These are phyloP conservation scores for Dactylellina drechsleri DNA, from an alignment of 2,329 filamentous ascomycete species.

Conservation along the genomic window DNA sequence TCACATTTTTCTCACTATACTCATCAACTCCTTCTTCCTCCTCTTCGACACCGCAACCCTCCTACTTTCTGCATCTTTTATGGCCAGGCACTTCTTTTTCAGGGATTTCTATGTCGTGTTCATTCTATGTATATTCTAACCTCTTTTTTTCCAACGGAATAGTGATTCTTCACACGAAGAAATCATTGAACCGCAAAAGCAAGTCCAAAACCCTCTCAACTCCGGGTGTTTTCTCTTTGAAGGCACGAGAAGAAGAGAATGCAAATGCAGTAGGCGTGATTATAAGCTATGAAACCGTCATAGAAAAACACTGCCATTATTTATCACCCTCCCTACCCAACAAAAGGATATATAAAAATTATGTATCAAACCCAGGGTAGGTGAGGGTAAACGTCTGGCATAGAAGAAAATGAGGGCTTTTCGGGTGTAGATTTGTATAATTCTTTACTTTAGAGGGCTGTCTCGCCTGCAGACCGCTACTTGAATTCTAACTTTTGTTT, in stretches of 20 bases:
- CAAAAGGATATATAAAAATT: conserved; percentile 27
- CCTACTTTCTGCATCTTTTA: conserved; percentile 37
- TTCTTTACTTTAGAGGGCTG: conserved; percentile 4
- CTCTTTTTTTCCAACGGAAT: conserved; percentile 31
- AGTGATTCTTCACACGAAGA: conserved; percentile 35
- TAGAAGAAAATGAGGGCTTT: conserved; percentile 32
- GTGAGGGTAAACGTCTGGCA: conserved; percentile 55
- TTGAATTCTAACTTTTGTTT: conserved; percentile 30
- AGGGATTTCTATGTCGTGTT: conserved; percentile 47
- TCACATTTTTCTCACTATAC: conserved; percentile 5
- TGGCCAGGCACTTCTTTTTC: conserved; percentile 31
- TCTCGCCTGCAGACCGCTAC: conserved; percentile 55
- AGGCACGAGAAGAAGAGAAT: background rate
- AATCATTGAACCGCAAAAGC: conserved; percentile 35
- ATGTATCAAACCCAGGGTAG: conserved; percentile 46
- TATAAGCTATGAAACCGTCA: background rate
- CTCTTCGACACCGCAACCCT: conserved; percentile 13
- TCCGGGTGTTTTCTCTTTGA: background rate
- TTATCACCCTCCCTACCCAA: conserved; percentile 55
- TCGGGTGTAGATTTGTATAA: conserved; percentile 1
- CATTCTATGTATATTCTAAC: conserved; percentile 55
- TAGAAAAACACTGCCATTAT: conserved; percentile 33
- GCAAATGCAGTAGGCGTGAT: conserved; percentile 37
- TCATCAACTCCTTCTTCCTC: conserved; percentile 7
- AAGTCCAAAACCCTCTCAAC: background rate